phyloP scores from a whole-genome alignment of 2,329 filamentous ascomycete species.

The Hypoxylon sp. region DNA sequence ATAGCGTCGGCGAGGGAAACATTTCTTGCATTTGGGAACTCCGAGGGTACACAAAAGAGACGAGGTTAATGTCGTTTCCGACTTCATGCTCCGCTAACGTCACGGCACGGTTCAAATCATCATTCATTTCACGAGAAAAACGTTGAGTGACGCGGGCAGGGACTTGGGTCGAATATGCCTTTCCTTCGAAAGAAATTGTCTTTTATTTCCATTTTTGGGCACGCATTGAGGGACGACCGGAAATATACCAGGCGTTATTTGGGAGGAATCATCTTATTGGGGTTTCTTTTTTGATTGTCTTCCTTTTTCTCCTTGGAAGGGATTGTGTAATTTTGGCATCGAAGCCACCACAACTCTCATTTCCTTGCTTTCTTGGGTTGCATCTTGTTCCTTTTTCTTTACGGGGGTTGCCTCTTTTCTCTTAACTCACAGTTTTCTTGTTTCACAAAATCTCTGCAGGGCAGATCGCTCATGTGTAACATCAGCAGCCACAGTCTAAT shows the following conservation, averaged over 20 bases:
- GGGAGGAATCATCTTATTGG: slow-evolving; percentile 43
- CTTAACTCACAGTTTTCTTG: slow-evolving; percentile 24
- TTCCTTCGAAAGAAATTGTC: slow-evolving; percentile 29
- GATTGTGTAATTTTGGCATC: slow-evolving; percentile 18
- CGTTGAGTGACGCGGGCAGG: slow-evolving; percentile 19
- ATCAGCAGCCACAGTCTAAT: slow-evolving; percentile 35
- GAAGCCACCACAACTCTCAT: slow-evolving; percentile 29
- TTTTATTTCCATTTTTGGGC: slow-evolving; percentile 9
- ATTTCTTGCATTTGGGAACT: slow-evolving; percentile 40
- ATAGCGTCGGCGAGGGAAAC: slow-evolving; percentile 46
- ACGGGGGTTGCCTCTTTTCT: slow-evolving; percentile 31
- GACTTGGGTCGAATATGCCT: slow-evolving; percentile 33
- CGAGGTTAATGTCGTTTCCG: slow-evolving; percentile 35
- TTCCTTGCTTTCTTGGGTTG: slow-evolving; percentile 29
- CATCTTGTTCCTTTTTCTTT: slow-evolving; percentile 22
- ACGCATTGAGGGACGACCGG: slow-evolving; percentile 43
- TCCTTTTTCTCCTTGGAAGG: slow-evolving; percentile 21
- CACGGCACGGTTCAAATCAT: slow-evolving; percentile 29
- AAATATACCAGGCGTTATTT: slow-evolving; percentile 54
- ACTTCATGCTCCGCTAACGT: slow-evolving; percentile 24
- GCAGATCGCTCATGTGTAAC: slow-evolving; percentile 34
- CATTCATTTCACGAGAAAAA: slow-evolving; percentile 32
- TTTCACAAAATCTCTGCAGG: slow-evolving; percentile 30
- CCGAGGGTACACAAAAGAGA: slow-evolving; percentile 41
- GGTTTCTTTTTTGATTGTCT: background rate